A percentile compares a stretch with the other conserved stretches of the same genome.
phyloP scores from a whole-genome alignment of 768 basidiomycete genomes.

The Lentinula sp. region DNA sequence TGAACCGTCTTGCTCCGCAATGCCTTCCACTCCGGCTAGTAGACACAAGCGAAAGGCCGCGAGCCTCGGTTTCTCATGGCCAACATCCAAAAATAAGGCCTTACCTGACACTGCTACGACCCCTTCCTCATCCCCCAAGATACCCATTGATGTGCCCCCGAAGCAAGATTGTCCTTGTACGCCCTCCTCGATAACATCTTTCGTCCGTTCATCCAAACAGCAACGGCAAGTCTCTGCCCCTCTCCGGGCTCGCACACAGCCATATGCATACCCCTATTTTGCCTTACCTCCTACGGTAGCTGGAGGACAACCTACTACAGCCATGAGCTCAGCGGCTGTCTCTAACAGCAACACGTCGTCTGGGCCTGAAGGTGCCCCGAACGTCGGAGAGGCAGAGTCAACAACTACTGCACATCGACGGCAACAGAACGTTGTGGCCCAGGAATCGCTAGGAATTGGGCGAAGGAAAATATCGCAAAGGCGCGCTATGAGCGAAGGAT shows the following conservation, averaged over 20 bases:
- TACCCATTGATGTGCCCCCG: neutral
- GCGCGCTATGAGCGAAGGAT: slow-evolving; percentile 3
- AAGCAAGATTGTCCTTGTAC: neutral
- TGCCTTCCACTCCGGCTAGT: neutral
- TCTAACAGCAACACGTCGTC: neutral
- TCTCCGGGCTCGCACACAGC: slow-evolving; percentile 21
- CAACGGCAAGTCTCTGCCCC: slow-evolving; percentile 13
- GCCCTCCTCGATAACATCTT: slow-evolving; percentile 3
- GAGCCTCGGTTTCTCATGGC: slow-evolving; percentile 11
- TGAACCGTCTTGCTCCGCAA: neutral
- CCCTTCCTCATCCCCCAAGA: neutral
- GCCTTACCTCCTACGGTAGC: slow-evolving; percentile 13
- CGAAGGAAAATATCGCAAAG: neutral
- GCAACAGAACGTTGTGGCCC: neutral
- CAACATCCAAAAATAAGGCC: neutral
- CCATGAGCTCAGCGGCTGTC: neutral
- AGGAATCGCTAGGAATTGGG: slow-evolving; percentile 9
- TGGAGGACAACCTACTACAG: neutral
- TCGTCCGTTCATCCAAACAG: slow-evolving; percentile 9
- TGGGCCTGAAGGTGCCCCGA: neutral
- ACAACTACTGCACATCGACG: neutral
- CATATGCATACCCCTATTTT: slow-evolving; percentile 31
- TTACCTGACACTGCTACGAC: neutral
- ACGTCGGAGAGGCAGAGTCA: neutral
- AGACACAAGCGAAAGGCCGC: slow-evolving; percentile 9